phyloP scores from a whole-genome alignment of 768 basidiomycete species.

The Termitomyces sp. region DNA sequence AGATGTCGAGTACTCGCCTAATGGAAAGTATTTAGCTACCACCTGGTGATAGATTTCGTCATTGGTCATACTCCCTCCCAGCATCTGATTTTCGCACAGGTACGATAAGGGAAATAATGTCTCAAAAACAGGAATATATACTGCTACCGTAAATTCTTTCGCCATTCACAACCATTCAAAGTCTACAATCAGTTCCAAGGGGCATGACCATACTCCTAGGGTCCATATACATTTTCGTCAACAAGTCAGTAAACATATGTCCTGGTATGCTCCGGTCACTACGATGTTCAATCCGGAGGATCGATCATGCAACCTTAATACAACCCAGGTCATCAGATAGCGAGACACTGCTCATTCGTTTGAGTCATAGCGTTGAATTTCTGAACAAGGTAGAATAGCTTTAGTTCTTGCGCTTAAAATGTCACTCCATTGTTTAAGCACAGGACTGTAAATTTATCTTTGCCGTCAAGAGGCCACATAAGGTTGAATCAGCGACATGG shows the following conservation, averaged over 20 bases:
- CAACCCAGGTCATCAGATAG: conserved; percentile 4
- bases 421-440: not conserved
- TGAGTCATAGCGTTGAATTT: conserved; percentile 8
- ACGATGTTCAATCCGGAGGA: too few species aligned
- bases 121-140: conserved; percentile 4
- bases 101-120: not conserved
- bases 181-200: not conserved
- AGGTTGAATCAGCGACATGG: conserved; percentile 7
- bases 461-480: conserved; percentile 7
- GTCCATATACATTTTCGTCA: not conserved
- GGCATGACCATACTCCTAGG: not conserved
- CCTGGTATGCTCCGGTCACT: conserved; percentile 3
- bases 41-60: conserved; percentile 1
- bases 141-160: not conserved
- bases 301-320: not conserved
- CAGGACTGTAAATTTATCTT: not conserved
- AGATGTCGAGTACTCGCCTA: conserved; percentile 13
- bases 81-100: conserved; percentile 1
- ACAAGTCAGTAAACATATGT: conserved; percentile 2
- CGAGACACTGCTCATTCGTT: conserved; percentile 4
- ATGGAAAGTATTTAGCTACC: conserved; percentile 8
- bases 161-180: not conserved
- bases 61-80: too few species aligned
- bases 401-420: not conserved
- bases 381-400: conserved; percentile 1